Percentiles rank a stretch among this genome's conserved stretches.
Conservation (phyloP, 2,329 filamentous ascomycete genomes). For the Ophiosphaerella herpotricha region DNA sequence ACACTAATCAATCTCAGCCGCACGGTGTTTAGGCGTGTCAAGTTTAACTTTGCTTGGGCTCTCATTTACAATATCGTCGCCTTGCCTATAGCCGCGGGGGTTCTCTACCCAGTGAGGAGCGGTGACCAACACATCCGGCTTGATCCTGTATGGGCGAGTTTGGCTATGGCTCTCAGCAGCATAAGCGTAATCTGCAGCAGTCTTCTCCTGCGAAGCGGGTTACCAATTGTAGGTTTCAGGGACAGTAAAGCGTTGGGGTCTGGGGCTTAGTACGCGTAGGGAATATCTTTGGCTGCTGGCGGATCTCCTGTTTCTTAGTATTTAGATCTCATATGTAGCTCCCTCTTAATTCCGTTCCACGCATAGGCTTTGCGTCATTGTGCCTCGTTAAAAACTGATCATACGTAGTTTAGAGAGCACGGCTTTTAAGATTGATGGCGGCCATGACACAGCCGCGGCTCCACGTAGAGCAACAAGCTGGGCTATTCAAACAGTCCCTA, state of each 20-base stretch:
- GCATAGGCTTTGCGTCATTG: no score
- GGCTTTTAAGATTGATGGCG: no score
- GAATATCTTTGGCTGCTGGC: no score
- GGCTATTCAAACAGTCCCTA: no score
- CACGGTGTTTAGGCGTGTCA: slow-evolving; percentile 75
- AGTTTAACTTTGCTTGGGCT: slow-evolving; percentile 86
- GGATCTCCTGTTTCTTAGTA: no score
- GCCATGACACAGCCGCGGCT: no score
- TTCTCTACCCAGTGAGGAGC: slow-evolving; percentile 66
- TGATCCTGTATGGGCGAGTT: slow-evolving; percentile 81
- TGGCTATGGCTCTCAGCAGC: slow-evolving; percentile 92
- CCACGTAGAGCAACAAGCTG: no score
- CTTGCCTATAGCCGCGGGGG: slow-evolving; percentile 80
- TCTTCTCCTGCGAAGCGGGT: slow-evolving; percentile 65
- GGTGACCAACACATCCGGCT: slow-evolving; percentile 63
- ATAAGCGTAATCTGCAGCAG: slow-evolving; percentile 87
- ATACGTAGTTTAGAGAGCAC: no score
- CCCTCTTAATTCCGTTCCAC: no score
- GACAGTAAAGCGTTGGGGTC: slow-evolving; percentile 1
- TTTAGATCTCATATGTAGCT: no score
- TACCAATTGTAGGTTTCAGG: slow-evolving; percentile 53
- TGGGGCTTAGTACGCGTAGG: no score
- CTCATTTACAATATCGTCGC: slow-evolving; percentile 79
- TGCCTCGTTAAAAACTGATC: no score
- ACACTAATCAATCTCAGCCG: slow-evolving; percentile 73